Base-by-base conservation (phyloP, 768 basidiomycete species). In the Agaricus sinodeliciosus region DNA sequence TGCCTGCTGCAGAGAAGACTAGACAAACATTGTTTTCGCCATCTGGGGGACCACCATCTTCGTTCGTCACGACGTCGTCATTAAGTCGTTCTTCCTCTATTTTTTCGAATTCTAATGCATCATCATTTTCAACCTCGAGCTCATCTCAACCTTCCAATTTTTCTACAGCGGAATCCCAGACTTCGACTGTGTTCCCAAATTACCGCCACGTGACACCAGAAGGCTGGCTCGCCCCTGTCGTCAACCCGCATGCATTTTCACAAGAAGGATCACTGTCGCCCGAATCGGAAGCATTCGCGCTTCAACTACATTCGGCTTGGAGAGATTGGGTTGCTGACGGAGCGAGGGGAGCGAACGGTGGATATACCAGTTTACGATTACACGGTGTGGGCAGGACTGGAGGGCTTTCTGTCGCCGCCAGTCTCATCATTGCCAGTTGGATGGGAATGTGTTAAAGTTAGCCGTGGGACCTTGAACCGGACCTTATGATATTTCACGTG, bases 201-300 rank as follows among this genome's bases (percentile, higher is more conserved):
- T 63, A 76, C 41, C 58, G 58, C 18, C 81, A 85, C 60, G 76
- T 88, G 56, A 75, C 74, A 0, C n/a, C 57, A 8, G 69, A 81
- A 36, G 84, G 87, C 2, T 87, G 85, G 82, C 67, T 91, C 22
- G 72, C 69, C 4, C 87, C 87, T 4, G 89, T 92, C 15, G 87
- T 87, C 3, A 72, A 94, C 61, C 91, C 92, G 0, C 64, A 85
- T 49, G 63, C 70, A 1, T 83, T 74, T 59, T 69, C 71, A 0
- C 9, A 56, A 1, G 53, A 77, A 55, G 84, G 86, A 0, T 54
- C 65, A 0, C 18, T 79, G 16, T 87, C 85, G 55, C 79, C 91
- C 1, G 92, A 94, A 65, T 83, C 75, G 0, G 76, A 94, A 68
- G 87, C 86, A 6, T 94, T 94, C 65, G 79, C 87, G 9, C 64